Percentiles rank a stretch among this genome's conserved stretches.
Evolutionary conservation across 192 early-diverging fungal genomes (phyloP).

Genomic region (Entrophospora sp.): DNA sequence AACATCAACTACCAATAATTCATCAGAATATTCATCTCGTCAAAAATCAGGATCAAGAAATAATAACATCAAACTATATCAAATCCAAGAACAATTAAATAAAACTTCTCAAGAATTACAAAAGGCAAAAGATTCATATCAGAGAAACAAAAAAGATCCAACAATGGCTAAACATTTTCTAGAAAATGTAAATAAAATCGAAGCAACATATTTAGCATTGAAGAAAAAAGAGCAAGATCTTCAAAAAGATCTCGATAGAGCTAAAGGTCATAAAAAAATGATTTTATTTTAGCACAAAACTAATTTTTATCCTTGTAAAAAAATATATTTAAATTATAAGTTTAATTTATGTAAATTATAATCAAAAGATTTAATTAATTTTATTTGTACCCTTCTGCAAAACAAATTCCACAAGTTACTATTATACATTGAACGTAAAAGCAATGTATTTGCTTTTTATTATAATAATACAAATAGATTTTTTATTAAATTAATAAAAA

Average conservation of each 20-base stretch:
- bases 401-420: too few relatives aligned
- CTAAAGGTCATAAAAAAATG: slow-evolving; percentile 5
- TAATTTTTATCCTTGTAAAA: too few relatives aligned
- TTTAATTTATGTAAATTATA: too few relatives aligned
- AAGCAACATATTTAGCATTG: background rate
- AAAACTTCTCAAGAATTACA: background rate
- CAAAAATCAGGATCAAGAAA: background rate
- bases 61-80: background rate
- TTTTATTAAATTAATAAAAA: too few relatives aligned
- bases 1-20: background rate
- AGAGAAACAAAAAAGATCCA: slow-evolving; percentile 7
- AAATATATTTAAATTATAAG: too few relatives aligned
- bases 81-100: background rate
- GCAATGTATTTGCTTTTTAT: too few relatives aligned
- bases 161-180: slow-evolving; percentile 9
- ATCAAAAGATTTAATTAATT: too few relatives aligned
- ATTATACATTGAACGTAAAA: too few relatives aligned
- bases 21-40: background rate
- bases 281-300: slow-evolving; percentile 3
- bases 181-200: slow-evolving; percentile 5
- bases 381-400: too few relatives aligned
- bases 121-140: background rate
- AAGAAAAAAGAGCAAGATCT: slow-evolving; percentile 5
- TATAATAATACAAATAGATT: too few relatives aligned
- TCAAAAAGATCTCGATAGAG: background rate